Base-by-base conservation (phyloP, 352 stramenopile genomes). In the Phytophthora melonis region DNA sequence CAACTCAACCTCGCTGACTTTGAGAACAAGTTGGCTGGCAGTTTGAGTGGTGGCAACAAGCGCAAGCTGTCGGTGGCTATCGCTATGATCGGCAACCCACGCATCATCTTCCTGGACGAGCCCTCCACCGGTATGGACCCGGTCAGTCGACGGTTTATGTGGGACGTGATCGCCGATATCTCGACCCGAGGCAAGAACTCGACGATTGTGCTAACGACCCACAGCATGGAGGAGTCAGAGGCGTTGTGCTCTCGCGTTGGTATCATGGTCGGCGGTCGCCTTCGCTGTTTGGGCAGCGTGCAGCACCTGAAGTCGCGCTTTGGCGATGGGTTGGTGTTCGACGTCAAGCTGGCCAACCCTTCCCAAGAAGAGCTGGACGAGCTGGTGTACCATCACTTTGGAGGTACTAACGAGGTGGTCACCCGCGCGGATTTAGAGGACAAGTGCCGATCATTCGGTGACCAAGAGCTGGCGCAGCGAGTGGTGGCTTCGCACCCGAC, bases 161-260 rank as follows among this genome's bases (percentile, higher is more conserved):
- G 97, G 97, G 87, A 95, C 34, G 83, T 97, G 18, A 96, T 98
- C 53, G 88, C 86, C 8, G 79, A 89, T 30, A 84, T 94, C 34
- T 89, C 88, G 23, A 92, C 85, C 19, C 77, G 78, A 32, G 69
- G 76, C 70, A 88, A 93, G 61, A 75, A 86, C 18, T 89, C 89
- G 19, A 93, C 87, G 0, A 92, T 98, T 39, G 80, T 98, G 9
- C 76, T 98, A 3, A 99, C 96, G 13, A 99, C 97, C 0, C 97
- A 99, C 78, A 98, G 93, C 66, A 99, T 99, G 97, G 90, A 98
- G 58, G 97, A 99, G 69, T 97, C 84, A 5, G 97, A 99, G 63
- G 92, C 91, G 9, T 77, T 99, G 10, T 99, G 96, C 67, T 93
- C 95, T 43, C 89, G 95, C 41, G 96, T 99, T n/a, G 96, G 90